Evolutionary conservation across 2,329 filamentous ascomycete genomes (phyloP).

Genomic region (Penicillium rolfsii): DNA sequence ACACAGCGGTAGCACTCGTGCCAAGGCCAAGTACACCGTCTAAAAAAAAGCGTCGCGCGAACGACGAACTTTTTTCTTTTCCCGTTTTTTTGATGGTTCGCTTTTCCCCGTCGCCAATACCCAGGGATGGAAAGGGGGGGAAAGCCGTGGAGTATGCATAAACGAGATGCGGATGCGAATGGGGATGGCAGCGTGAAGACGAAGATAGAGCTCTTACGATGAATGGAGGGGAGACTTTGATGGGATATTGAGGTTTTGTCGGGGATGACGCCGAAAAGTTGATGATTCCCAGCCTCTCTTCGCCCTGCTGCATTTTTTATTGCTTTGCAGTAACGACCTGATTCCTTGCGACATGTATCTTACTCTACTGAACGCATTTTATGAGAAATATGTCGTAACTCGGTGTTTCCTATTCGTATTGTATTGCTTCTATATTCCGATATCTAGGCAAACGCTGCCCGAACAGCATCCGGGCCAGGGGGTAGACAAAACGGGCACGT

Average conservation of each 20-base stretch:
- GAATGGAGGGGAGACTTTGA: constrained; percentile 10
- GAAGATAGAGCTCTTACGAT: constrained; percentile 15
- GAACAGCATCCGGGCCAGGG: too few species aligned
- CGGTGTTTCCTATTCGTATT: not conserved
- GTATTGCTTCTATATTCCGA: not conserved
- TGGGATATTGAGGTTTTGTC: not conserved
- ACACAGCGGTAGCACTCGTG: constrained; percentile 88
- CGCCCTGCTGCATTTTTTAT: constrained; percentile 22
- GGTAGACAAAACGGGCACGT: too few species aligned
- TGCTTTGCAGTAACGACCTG: constrained; percentile 33
- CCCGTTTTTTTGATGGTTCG: not conserved
- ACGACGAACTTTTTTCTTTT: not conserved
- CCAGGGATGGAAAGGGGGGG: constrained; percentile 17
- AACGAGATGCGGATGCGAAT: not conserved
- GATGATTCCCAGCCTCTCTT: constrained; percentile 26
- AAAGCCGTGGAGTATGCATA: not conserved
- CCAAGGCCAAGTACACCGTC: constrained; percentile 90
- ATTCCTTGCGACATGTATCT: constrained; percentile 40
- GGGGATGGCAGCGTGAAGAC: not conserved
- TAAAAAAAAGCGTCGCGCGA: constrained; percentile 52
- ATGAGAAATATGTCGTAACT: constrained; percentile 27
- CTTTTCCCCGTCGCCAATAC: constrained; percentile 7
- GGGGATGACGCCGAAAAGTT: constrained; percentile 17
- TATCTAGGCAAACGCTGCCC: too few species aligned
- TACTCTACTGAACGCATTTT: constrained; percentile 38